phyloP scores from a whole-genome alignment of 75 land plant species.

The Pinus albicaulis region DNA sequence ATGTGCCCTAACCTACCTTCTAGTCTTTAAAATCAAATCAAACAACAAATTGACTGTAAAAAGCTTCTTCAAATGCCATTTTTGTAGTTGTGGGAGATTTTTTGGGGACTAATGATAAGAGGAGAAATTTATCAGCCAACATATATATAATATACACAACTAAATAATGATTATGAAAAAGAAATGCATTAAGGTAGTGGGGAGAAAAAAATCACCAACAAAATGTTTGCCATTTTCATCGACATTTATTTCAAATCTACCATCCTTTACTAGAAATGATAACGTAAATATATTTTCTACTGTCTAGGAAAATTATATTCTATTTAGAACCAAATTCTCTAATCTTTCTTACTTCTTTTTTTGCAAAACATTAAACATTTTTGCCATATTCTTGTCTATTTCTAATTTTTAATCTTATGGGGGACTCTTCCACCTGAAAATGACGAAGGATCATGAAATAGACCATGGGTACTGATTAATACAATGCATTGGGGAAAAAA shows the following conservation, averaged over 20 bases:
- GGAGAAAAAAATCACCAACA: constrained; percentile 55
- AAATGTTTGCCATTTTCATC: too few species aligned
- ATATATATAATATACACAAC: neutral
- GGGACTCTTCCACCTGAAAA: constrained; percentile 39
- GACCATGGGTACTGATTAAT: neutral
- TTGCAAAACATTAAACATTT: too few species aligned
- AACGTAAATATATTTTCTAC: constrained; percentile 92
- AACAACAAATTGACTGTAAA: constrained; percentile 63
- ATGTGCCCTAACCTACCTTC: constrained; percentile 34
- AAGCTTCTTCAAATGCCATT: constrained; percentile 33
- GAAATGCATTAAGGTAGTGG: neutral
- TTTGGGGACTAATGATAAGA: constrained; percentile 48
- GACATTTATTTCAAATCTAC: too few species aligned
- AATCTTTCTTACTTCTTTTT: constrained; percentile 71
- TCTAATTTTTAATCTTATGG: too few species aligned
- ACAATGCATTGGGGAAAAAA: neutral
- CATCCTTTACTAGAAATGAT: too few species aligned
- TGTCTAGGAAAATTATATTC: constrained; percentile 77
- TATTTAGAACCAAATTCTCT: too few species aligned
- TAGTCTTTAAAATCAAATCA: constrained; percentile 72
- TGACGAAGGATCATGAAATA: neutral
- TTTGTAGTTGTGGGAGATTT: constrained; percentile 65
- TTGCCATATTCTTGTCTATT: too few species aligned
- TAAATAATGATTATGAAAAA: neutral
- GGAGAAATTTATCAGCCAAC: neutral